A percentile compares a stretch with the other conserved stretches of the same genome.
These are phyloP conservation scores for Skeletonema grethae DNA, from an alignment of 108 stramenopile genomes.

Conservation along the genomic window DNA sequence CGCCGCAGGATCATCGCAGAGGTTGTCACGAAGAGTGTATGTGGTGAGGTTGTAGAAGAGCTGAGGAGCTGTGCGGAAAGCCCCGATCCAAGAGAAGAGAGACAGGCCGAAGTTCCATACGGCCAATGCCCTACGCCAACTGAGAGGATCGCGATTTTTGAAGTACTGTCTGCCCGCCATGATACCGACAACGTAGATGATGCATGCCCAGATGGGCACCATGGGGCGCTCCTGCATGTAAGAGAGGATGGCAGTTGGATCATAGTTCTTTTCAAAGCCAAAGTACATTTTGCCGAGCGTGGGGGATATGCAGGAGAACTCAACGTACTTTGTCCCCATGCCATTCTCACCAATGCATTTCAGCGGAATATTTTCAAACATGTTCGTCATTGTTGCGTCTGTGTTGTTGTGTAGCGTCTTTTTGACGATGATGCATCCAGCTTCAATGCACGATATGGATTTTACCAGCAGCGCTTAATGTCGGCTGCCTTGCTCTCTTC, in stretches of 20 bases:
- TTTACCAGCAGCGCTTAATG: background rate
- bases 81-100: slow-evolving; percentile 87
- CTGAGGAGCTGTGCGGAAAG: slow-evolving; percentile 88
- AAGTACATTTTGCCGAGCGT: slow-evolving; percentile 39
- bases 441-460: too few species aligned
- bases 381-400: background rate
- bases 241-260: slow-evolving; percentile 27
- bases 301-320: slow-evolving; percentile 59
- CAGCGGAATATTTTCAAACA: slow-evolving; percentile 23
- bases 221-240: slow-evolving; percentile 56
- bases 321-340: slow-evolving; percentile 49
- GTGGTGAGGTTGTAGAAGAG: slow-evolving; percentile 78
- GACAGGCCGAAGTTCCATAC: slow-evolving; percentile 89
- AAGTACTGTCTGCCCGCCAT: slow-evolving; percentile 41
- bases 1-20: slow-evolving; percentile 74
- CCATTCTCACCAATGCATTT: slow-evolving; percentile 58
- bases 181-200: slow-evolving; percentile 51
- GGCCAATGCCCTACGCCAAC: slow-evolving; percentile 68
- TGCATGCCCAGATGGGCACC: slow-evolving; percentile 47
- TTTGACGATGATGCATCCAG: too few species aligned
- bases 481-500: too few species aligned
- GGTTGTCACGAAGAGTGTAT: slow-evolving; percentile 60
- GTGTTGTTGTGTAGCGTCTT: background rate
- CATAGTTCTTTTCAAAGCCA: slow-evolving; percentile 51
- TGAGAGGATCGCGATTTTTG: slow-evolving; percentile 58